Conservation (phyloP, 2,329 filamentous ascomycete genomes). For the Sphaerostilbella broomeana region DNA sequence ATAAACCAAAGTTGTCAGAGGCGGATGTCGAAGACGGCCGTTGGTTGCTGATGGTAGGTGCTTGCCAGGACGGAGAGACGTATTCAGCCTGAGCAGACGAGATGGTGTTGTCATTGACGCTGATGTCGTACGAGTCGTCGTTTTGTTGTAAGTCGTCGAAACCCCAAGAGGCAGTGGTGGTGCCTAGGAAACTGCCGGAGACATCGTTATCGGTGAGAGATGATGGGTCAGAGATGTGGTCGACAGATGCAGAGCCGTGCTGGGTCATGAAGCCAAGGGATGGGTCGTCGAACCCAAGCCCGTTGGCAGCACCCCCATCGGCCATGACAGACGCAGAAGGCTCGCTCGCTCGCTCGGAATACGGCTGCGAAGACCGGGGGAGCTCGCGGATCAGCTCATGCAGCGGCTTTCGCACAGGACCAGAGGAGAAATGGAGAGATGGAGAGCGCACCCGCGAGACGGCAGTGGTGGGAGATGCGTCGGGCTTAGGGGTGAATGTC, state of each 20-base stretch:
- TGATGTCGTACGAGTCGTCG: conserved; percentile 39
- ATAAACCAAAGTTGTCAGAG: conserved; percentile 26
- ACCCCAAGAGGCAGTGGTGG: conserved; percentile 37
- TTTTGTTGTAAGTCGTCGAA: conserved; percentile 44
- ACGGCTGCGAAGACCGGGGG: conserved; percentile 9
- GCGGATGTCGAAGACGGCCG: conserved; percentile 26
- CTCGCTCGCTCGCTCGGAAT: not conserved
- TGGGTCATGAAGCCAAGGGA: conserved; percentile 33
- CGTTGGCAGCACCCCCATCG: conserved; percentile 33
- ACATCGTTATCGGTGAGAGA: conserved; percentile 26
- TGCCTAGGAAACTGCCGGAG: conserved; percentile 27
- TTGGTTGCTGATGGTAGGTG: conserved; percentile 30
- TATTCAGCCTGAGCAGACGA: conserved; percentile 28
- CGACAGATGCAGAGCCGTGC: conserved; percentile 22
- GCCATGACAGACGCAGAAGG: conserved; percentile 26
- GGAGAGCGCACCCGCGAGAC: too few species aligned
- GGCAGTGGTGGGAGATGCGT: conserved; percentile 8
- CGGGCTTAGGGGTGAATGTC: conserved; percentile 6
- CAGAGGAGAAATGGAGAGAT: conserved; percentile 5
- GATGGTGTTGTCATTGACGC: conserved; percentile 30
- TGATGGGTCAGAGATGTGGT: conserved; percentile 28
- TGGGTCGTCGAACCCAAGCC: conserved; percentile 40
- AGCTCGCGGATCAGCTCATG: conserved; percentile 11
- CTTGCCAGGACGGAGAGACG: conserved; percentile 29
- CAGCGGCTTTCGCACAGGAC: conserved; percentile 6